Evolutionary conservation across 2,329 filamentous ascomycete species (phyloP), one percentile per base, ranked within the genome.

Genomic region (Ophiocordyceps camponoti-saundersi): DNA sequence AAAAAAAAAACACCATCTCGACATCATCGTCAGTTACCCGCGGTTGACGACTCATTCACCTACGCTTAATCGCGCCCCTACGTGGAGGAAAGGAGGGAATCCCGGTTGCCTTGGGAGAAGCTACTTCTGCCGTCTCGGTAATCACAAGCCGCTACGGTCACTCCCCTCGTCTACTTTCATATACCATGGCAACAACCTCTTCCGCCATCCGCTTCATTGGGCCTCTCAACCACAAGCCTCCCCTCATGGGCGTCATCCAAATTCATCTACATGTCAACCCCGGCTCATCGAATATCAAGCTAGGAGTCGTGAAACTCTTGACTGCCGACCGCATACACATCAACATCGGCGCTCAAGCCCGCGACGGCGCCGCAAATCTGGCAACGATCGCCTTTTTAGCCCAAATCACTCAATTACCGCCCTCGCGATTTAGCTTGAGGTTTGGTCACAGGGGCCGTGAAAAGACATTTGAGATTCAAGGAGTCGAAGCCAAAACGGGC

Each of bases 241-340:
- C 63, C 26, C 49, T 62, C 7, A 5, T 20, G 4, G 66, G 63
- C 22, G 67, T 62, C 2, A 59, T 86, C 18, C 73, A 79, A 47
- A 63, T 86, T 30, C 68, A 73, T 23, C 84, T 82, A 57, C 77
- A 74, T 53, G 74, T 86, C 48, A 84, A 82, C 50, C 78, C 82
- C 0, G 78, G 80, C 3, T 73, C 75, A 13, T 77, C 68, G 57
- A 76, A 73, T 26, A 67, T 67, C 22, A 72, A 79, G 16, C n/a
- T 20, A 32, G 73, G 83, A 53, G 81, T 81, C 15, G 67, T 86
- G 42, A 57, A 65, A 3, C 66, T 68, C 1, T 61, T 86, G 4
- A 70, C 71, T 0, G 69, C 77, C 22, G 68, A 75, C 7, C 64
- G 64, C 2, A 70, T 86, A 44, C 73, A 82, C 49, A 59, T 87